Conservation (phyloP, 768 basidiomycete species). For the Cantharellus cinnabarinus region DNA sequence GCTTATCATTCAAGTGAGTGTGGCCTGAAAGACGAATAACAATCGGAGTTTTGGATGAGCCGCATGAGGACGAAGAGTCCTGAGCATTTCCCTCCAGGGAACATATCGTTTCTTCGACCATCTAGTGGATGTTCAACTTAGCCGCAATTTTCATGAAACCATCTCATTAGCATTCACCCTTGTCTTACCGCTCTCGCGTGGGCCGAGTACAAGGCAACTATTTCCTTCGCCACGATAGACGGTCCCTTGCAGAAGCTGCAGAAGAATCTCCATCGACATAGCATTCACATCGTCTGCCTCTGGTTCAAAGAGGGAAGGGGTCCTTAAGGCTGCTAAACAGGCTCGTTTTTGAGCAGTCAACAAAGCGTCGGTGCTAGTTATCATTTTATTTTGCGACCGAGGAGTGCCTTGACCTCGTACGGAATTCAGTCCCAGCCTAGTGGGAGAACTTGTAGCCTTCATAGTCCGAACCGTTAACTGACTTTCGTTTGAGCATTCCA, state of each 20-base stretch:
- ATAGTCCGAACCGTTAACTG: too few species aligned
- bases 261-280: constrained; percentile 31
- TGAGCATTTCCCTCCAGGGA: constrained; percentile 13
- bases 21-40: constrained; percentile 70
- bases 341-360: background rate
- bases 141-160: background rate
- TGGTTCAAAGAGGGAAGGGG: background rate
- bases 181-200: constrained; percentile 73
- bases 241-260: constrained; percentile 49
- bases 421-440: too few species aligned
- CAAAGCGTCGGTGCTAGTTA: background rate
- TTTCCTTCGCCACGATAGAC: constrained; percentile 74
- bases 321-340: background rate
- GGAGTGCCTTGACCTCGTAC: too few species aligned
- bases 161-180: constrained; percentile 26
- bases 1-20: constrained; percentile 63
- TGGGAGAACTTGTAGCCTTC: too few species aligned
- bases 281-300: background rate
- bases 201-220: constrained; percentile 74
- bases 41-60: constrained; percentile 26
- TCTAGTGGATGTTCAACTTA: constrained; percentile 18
- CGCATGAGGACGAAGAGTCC: background rate
- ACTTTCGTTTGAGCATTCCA: too few species aligned
- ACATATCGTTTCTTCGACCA: constrained; percentile 37
- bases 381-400: too few species aligned